Evolutionary conservation across 371 early-diverging fungal species (phyloP).

Genomic region (Fennellomyces sp.): DNA sequence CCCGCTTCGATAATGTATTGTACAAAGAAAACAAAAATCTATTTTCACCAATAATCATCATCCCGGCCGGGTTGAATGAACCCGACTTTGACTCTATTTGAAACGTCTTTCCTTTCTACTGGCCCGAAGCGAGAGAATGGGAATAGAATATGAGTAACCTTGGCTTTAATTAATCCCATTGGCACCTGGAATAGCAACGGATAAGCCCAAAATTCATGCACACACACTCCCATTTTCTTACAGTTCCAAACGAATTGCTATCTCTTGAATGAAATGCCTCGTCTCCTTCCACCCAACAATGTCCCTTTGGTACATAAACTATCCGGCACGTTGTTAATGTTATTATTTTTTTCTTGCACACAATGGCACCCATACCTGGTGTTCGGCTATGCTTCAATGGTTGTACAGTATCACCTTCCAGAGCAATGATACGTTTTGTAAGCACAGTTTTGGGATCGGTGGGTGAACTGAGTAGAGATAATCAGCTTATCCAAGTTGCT

Average conservation of each 20-base stretch:
- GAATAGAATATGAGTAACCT: slow-evolving; percentile 67
- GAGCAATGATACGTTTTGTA: slow-evolving; percentile 84
- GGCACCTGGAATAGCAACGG: too few species aligned
- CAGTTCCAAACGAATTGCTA: slow-evolving; percentile 87
- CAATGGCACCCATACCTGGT: slow-evolving; percentile 6
- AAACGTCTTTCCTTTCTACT: slow-evolving; percentile 35
- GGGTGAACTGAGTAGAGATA: slow-evolving; percentile 59
- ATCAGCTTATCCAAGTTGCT: neutral
- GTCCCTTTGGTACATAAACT: slow-evolving; percentile 81
- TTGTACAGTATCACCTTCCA: slow-evolving; percentile 84
- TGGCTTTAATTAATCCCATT: slow-evolving; percentile 67
- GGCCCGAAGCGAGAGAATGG: slow-evolving; percentile 71
- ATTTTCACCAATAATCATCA: slow-evolving; percentile 22
- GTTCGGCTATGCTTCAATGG: slow-evolving; percentile 49
- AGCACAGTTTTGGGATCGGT: slow-evolving; percentile 69
- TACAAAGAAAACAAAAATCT: neutral
- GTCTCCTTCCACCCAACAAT: slow-evolving; percentile 94
- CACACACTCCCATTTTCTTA: too few species aligned
- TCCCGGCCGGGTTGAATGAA: slow-evolving; percentile 20
- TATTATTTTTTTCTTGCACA: neutral
- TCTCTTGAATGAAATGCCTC: slow-evolving; percentile 86
- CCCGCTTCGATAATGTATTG: too few species aligned
- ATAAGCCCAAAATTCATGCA: neutral
- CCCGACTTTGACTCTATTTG: slow-evolving; percentile 31
- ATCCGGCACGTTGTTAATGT: neutral